Conservation (phyloP, 73 alveolate genomes). For the Blepharisma stoltei region DNA sequence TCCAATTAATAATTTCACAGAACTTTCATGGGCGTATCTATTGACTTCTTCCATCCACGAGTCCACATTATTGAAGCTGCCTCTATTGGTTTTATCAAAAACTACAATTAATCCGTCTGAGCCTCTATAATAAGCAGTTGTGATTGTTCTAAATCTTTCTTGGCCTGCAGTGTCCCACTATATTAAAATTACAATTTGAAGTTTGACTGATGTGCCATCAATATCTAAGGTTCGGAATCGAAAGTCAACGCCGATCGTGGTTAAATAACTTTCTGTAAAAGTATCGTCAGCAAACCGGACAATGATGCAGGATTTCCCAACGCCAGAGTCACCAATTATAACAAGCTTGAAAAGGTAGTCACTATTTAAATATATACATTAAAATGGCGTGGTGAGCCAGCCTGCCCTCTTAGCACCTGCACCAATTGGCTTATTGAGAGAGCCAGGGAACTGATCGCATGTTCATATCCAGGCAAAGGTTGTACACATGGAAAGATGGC, state of each 20-base stretch:
- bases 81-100: slow-evolving; percentile 72
- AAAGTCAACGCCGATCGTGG: slow-evolving; percentile 64
- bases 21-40: slow-evolving; percentile 38
- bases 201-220: slow-evolving; percentile 19
- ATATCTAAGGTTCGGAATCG: slow-evolving; percentile 34
- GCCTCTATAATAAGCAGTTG: slow-evolving; percentile 79
- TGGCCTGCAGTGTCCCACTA: slow-evolving; percentile 87
- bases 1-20: slow-evolving; percentile 52
- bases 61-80: slow-evolving; percentile 48
- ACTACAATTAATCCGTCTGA: slow-evolving; percentile 71
- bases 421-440: too few species aligned
- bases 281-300: slow-evolving; percentile 47
- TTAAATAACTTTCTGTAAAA: slow-evolving; percentile 40
- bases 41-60: slow-evolving; percentile 37
- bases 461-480: too few species aligned
- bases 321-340: slow-evolving; percentile 71
- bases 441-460: too few species aligned
- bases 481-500: too few species aligned
- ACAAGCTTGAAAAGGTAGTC: slow-evolving; percentile 70
- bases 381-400: too few species aligned
- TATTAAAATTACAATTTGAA: too few species aligned
- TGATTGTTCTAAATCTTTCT: slow-evolving; percentile 74
- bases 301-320: slow-evolving; percentile 62
- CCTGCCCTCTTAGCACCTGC: too few species aligned
- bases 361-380: too few species aligned